phyloP scores from a whole-genome alignment of 768 basidiomycete genomes.

The Hemileccinum impolitum region DNA sequence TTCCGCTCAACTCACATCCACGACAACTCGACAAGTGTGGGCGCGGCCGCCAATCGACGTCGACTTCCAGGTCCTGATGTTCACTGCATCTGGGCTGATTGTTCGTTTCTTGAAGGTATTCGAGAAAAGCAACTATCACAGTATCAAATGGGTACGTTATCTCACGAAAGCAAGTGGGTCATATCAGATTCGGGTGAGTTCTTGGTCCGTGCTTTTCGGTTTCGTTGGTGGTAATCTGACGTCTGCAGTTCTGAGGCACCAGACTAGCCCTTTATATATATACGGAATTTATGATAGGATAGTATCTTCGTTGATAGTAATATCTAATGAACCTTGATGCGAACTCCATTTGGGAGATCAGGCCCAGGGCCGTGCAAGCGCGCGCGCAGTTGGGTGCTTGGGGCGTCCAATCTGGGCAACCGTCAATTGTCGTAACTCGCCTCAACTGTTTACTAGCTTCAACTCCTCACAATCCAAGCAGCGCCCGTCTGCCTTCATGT shows the following conservation, averaged over 20 bases:
- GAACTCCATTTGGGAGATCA: constrained; percentile 8
- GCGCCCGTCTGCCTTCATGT: constrained; percentile 35
- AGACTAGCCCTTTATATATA: constrained; percentile 18
- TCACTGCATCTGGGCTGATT: constrained; percentile 92
- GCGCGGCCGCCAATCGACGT: constrained; percentile 96
- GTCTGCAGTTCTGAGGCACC: constrained; percentile 25
- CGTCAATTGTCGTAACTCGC: constrained; percentile 22
- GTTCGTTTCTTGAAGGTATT: constrained; percentile 98
- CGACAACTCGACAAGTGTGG: constrained; percentile 94
- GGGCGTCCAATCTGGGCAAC: constrained; percentile 26
- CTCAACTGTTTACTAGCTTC: constrained; percentile 9
- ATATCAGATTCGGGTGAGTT: constrained; percentile 90
- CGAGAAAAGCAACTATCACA: constrained; percentile 92
- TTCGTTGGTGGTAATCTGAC: neutral
- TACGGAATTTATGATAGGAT: constrained; percentile 25
- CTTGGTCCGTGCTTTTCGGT: neutral
- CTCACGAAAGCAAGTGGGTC: constrained; percentile 90
- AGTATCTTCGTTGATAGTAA: constrained; percentile 17
- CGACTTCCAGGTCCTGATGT: constrained; percentile 99
- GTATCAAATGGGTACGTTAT: constrained; percentile 95
- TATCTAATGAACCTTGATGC: constrained; percentile 25
- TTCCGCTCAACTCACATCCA: constrained; percentile 78
- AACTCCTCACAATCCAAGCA: constrained; percentile 7
- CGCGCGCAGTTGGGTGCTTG: neutral
- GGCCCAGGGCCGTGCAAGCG: neutral